Percentiles rank a stretch among this genome's conserved stretches.
phyloP scores from a whole-genome alignment of 768 basidiomycete species.

The Podaxis sp. region DNA sequence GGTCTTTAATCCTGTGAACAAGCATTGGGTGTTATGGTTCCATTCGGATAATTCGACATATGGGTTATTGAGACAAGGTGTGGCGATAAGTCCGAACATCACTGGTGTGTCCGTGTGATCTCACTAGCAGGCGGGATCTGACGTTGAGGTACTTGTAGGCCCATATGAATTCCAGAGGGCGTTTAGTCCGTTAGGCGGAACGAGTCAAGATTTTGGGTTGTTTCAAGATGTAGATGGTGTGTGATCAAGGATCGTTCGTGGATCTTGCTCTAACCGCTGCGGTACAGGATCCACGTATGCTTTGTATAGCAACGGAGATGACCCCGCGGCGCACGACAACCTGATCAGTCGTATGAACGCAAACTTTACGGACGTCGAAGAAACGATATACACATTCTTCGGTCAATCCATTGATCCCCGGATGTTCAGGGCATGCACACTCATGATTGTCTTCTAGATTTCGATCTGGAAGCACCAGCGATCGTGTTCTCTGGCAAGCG shows the following conservation, averaged over 20 bases:
- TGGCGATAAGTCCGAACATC: slow-evolving; percentile 28
- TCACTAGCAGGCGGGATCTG: too few species aligned
- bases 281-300: slow-evolving; percentile 7
- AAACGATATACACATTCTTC: slow-evolving; percentile 3
- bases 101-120: slow-evolving; percentile 20
- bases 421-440: not conserved
- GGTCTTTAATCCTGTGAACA: slow-evolving; percentile 23
- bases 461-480: slow-evolving; percentile 8
- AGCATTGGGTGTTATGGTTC: slow-evolving; percentile 30
- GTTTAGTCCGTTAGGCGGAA: slow-evolving; percentile 5
- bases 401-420: not conserved
- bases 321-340: slow-evolving; percentile 8
- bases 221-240: slow-evolving; percentile 8
- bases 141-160: not conserved
- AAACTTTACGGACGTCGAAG: slow-evolving; percentile 5
- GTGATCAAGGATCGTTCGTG: not conserved
- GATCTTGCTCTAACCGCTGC: not conserved
- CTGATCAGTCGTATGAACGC: slow-evolving; percentile 6
- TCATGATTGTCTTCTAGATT: not conserved
- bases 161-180: slow-evolving; percentile 2
- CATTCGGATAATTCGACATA: slow-evolving; percentile 30
- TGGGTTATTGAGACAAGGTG: slow-evolving; percentile 26
- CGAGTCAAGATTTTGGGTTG: slow-evolving; percentile 11
- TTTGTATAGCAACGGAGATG: slow-evolving; percentile 10
- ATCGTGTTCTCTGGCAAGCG: slow-evolving; percentile 7